These are phyloP conservation scores for Dendrocalamus latiflorus DNA, from an alignment of 202 grass and related monocot genomes.

Conservation along the genomic window DNA sequence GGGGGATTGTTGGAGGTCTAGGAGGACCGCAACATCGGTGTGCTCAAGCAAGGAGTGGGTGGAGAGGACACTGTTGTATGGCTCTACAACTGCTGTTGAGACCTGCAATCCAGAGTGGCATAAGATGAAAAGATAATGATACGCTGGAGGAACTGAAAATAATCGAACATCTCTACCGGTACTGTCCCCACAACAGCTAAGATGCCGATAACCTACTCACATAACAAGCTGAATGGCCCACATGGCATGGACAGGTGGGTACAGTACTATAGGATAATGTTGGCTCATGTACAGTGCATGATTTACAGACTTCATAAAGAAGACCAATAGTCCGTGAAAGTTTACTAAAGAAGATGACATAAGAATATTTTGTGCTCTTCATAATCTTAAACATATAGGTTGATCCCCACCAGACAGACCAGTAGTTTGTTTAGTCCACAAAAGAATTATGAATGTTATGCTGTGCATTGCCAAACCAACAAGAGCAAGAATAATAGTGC, in stretches of 20 bases:
- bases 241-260: conserved; percentile 17
- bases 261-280: conserved; percentile 17
- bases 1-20: too few species aligned
- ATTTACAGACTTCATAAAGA: background rate
- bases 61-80: conserved; percentile 97
- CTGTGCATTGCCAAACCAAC: background rate
- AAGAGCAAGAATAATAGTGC: background rate
- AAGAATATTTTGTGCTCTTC: background rate
- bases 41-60: conserved; percentile 96
- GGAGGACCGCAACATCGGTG: conserved; percentile 77
- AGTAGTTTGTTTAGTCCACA: background rate
- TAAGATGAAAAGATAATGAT: conserved; percentile 15
- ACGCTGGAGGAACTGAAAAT: background rate
- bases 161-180: background rate
- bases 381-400: background rate
- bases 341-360: background rate
- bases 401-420: background rate
- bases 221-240: conserved; percentile 29
- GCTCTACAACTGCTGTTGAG: conserved; percentile 96
- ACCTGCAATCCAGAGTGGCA: conserved; percentile 60
- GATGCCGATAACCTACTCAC: conserved; percentile 34
- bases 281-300: conserved; percentile 10
- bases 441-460: background rate
- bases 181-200: conserved; percentile 37
- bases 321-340: background rate